Evolutionary conservation across 441 rosid species (phyloP), one percentile per base, ranked within the genome.

Genomic region (Mallotus repandus): DNA sequence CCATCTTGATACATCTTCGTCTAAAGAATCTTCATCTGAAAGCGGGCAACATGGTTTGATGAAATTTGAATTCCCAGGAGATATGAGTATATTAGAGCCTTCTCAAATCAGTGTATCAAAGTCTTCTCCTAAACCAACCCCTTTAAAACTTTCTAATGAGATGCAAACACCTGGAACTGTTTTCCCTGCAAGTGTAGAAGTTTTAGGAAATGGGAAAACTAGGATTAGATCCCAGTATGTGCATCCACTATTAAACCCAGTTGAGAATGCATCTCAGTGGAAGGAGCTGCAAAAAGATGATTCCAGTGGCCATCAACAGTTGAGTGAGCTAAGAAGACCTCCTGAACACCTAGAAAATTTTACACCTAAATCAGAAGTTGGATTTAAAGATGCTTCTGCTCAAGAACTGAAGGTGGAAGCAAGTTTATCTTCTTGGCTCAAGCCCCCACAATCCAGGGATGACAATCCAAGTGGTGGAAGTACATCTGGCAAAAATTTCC

Each of bases 101-200:
- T 83, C 87, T 10, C 95, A 1, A 25, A n/a, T n/a, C n/a, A n/a
- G n/a, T n/a, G n/a, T n/a, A n/a, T n/a, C n/a, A n/a, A n/a, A n/a
- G n/a, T n/a, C n/a, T n/a, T n/a, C n/a, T n/a, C n/a, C 97, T 52
- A 80, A 83, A 74, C 96, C 97, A 63, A 96, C 99, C 41, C 99
- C 98, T 8, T 22, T 90, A 74, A 89, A 87, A 81, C 81, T 96
- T 75, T 86, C 89, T 54, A 91, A 91, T 73, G 99, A 90, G 72
- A 91, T 96, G 97, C 98, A 96, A 81, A 96, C 99, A 76, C 98
- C 99, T 0, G 99, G 97, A 78, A 93, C 99, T 59, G 83, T 85
- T 79, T 96, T 83, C 74, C 92, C 97, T 67, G 76, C 89, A 62
- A 85, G 84, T 69, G 19, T 84, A 52, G 91, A 83, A 55, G 74